Evolutionary conservation across 2,329 filamentous ascomycete species (phyloP), one percentile per base, ranked within the genome.

Genomic region (Botryotinia narcissicola): DNA sequence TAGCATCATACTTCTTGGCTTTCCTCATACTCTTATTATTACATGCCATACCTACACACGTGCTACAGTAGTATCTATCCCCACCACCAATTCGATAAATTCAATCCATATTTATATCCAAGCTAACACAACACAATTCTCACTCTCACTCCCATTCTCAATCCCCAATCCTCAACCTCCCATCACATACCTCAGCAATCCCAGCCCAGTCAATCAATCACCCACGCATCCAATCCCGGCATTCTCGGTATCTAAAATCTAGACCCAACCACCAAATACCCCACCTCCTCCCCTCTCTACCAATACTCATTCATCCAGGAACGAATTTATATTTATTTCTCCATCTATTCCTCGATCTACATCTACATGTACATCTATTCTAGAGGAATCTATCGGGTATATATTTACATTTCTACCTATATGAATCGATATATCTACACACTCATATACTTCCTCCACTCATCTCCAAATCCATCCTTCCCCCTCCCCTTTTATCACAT

Each of bases 221-320:
- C 22, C 48, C 12, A n/a, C 3, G 1, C 22, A n/a, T 51, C 10
- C 48, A 51, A 3, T 51, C 7, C 18, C 42, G 18, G 6, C 2
- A 44, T 44, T 20, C 48, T 14, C 25, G 4, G 5, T n/a, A 51
- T n/a, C 22, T 1, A 14, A 14, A 6, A 14, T 51, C 48, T n/a
- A 51, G 2, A n/a, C 2, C 4, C 4, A 51, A n/a, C 1, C 22
- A n/a, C 4, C 10, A 14, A 51, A 5, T 0, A 51, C 5, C 10
- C 4, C 48, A 14, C 10, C 46, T 25, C 22, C 22, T 8, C 46
- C 4, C 10, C 4, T 51, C 9, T 48, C 46, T 25, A 48, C 9
- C 22, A 51, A 25, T 9, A 14, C 22, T 25, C 22, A 4, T 51
- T 25, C 22, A 4, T 51, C 10, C 0, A 25, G 10, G 10, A 25